Evolutionary conservation across 257 asterid genomes (phyloP), one percentile per base, ranked within the genome.

Genomic region (Salvia miltiorrhiza): DNA sequence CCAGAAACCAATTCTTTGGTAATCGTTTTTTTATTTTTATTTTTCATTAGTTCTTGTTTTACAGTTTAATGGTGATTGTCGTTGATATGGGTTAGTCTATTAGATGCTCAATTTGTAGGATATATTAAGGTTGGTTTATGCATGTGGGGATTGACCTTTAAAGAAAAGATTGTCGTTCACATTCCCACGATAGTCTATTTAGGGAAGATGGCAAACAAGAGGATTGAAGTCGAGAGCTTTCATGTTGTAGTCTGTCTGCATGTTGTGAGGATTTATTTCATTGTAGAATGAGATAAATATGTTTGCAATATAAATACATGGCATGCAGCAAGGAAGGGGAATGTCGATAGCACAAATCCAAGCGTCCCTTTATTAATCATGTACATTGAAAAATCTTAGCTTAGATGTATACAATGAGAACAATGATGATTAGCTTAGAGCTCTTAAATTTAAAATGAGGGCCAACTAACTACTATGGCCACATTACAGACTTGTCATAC

Each of bases 1-100:
- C 86, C 96, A 24, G 99, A 88, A 56, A 87, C 99, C 69, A 73
- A 73, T 52, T 75, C 83, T 32, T 61, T 87, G 97, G 99, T 93
- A 88, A 83, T 69, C 32, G 21, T 62, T 58, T 21, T 17, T 11
- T 10, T 7, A 9, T 33, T 35, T 10, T 5, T 8, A 0, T 47
- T 55, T 24, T 41, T 32, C 47, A 5, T 67, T 50, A 26, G 47
- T 48, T 73, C 16, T 76, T 54, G 19, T 17, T 19, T 48, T 63
- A 32, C 44, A 58, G 60, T 33, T 11, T 21, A 56, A 26, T 33
- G 47, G 32, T 50, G 65, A 45, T 64, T 57, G 65, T 24, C 37
- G 20, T 17, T 52, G 69, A 60, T 52, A 37, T 54, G 75, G 69
- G 49, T 23, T 13, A 11, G 41, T 60, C 14, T 40, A 53, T 52